These are phyloP conservation scores for Cutaneotrichosporon arboriforme DNA, from an alignment of 1,284 basidiomycete species.

Conservation along the genomic window DNA sequence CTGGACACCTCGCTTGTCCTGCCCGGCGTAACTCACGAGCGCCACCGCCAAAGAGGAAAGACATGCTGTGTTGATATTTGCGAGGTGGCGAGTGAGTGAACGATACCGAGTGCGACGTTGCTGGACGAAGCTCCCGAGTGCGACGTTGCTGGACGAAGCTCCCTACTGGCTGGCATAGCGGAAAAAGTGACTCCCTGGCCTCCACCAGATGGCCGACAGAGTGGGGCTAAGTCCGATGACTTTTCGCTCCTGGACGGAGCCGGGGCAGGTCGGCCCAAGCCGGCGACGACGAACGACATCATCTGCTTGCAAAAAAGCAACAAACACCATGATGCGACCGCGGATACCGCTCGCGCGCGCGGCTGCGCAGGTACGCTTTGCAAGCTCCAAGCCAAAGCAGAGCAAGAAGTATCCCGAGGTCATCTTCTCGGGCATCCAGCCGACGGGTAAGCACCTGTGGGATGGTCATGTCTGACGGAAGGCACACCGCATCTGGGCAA, in stretches of 20 bases:
- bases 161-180: no score
- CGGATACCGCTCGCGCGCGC: slow-evolving; percentile 1
- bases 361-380: background rate
- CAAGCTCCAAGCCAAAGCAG: background rate
- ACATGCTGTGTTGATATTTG: slow-evolving; percentile 14
- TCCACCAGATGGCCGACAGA: no score
- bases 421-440: slow-evolving; percentile 55
- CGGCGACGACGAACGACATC: background rate
- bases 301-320: no score
- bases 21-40: slow-evolving; percentile 16
- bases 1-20: background rate
- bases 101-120: background rate
- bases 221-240: background rate
- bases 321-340: background rate
- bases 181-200: background rate
- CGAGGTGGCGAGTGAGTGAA: background rate
- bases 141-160: no score
- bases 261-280: no score
- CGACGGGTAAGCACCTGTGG: slow-evolving; percentile 43
- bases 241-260: background rate
- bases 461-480: slow-evolving; percentile 52
- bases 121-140: no score
- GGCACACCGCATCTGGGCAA: slow-evolving; percentile 82
- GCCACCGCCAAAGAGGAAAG: slow-evolving; percentile 29
- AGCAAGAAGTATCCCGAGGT: slow-evolving; percentile 12